Evolutionary conservation across 441 rosid species (phyloP).

Genomic region (Gossypium aridum): DNA sequence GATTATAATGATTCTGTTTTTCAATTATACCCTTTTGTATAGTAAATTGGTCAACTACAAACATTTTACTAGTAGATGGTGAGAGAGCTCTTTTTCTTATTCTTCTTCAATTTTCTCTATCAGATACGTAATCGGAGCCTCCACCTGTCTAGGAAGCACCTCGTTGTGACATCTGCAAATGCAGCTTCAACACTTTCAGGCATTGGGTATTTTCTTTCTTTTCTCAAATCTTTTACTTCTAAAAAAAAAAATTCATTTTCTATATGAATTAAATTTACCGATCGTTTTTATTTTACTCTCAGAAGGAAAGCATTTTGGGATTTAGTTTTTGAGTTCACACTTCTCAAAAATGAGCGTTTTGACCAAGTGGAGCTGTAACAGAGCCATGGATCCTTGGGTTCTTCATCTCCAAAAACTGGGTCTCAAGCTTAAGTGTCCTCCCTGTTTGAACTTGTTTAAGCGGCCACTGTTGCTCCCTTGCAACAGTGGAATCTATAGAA

Average conservation of each 20-base stretch:
- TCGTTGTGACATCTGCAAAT: constrained; percentile 69
- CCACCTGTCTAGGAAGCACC: constrained; percentile 62
- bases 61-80: too few species aligned
- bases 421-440: constrained; percentile 83
- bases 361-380: constrained; percentile 6
- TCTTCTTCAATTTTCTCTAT: background rate
- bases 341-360: constrained; percentile 25
- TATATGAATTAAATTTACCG: background rate
- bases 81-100: too few species aligned
- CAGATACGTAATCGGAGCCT: constrained; percentile 42
- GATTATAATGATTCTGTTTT: too few species aligned
- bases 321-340: too few species aligned
- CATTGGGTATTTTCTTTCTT: constrained; percentile 35
- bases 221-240: background rate
- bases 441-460: constrained; percentile 55
- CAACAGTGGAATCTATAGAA: constrained; percentile 56
- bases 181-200: constrained; percentile 73
- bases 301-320: too few species aligned
- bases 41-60: too few species aligned
- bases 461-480: constrained; percentile 74
- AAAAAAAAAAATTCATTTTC: background rate
- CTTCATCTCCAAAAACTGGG: constrained; percentile 72
- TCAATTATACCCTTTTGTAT: too few species aligned
- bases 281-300: background rate
- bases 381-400: constrained; percentile 57